Base-by-base conservation (phyloP, 345 rosid species). In the Ceriops tagal region DNA sequence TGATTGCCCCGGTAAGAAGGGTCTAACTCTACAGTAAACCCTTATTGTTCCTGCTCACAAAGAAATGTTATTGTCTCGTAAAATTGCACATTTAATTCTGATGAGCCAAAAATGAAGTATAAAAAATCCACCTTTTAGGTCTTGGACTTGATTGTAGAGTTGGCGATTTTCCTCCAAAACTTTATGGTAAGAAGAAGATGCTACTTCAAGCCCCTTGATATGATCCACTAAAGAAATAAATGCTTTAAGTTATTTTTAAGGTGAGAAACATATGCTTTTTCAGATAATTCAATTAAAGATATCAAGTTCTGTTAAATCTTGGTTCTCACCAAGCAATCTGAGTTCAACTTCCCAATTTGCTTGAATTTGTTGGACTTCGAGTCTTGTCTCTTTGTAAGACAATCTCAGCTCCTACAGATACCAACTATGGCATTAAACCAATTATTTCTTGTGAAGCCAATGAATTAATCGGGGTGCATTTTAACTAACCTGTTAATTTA, bases 111-210 rank as follows among this genome's bases (percentile, higher is more conserved):
- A 30, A n/a, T 2, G 20, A 30, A n/a, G 5, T 28, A 62, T 58
- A 8, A 74, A 59, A 32, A 52, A 3, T 37, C 27, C 24, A 90
- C 98, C 98, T 89, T 93, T 93, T 58, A 93, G 97, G 77, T 91
- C 98, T 76, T 93, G 98, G 53, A 91, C 99, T 86, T 95, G 97
- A 87, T 95, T 91, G 85, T 95, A 89, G 62, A 95, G 96, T 47
- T 78, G 76, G 4, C 99, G 92, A 59, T 95, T 95, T 79, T 95
- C 97, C 81, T 89, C 97, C 60, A 95, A 67, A 68, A 95, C 88
- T 75, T 85, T 82, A 64, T 91, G 96, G 84, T 91, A 91, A 24
- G 96, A 86, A 31, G 85, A 82, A 26, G 96, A 85, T 63, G 91
- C 82, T 31, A 86, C 89, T 83, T 89, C 99, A 68, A 95, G 89